Conservation (phyloP, 1,284 basidiomycete species). For the Ganoderma sinense region DNA sequence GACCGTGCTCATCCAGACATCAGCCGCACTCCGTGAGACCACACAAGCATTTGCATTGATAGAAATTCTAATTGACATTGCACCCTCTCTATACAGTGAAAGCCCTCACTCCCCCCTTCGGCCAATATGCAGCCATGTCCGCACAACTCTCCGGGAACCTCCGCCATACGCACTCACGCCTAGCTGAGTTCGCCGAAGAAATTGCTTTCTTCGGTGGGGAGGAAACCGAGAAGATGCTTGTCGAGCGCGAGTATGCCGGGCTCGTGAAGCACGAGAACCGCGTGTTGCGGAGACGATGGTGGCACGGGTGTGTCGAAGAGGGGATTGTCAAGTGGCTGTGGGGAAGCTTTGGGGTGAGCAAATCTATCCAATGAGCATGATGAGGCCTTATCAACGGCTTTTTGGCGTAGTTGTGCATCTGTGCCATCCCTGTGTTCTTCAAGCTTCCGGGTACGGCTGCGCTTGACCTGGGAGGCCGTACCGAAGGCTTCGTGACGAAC, state of each 20-base stretch:
- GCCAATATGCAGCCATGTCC: conserved; percentile 85
- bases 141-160: conserved; percentile 91
- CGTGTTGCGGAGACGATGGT: conserved; percentile 84
- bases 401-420: conserved; percentile 75
- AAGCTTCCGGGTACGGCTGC: conserved; percentile 77
- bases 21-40: conserved; percentile 78
- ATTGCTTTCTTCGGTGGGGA: conserved; percentile 94
- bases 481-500: conserved; percentile 96
- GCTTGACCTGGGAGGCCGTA: conserved; percentile 84
- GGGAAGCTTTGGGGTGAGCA: conserved; percentile 89
- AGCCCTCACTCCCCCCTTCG: conserved; percentile 92
- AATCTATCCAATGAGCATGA: background rate
- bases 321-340: conserved; percentile 98
- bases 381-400: conserved; percentile 14
- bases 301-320: conserved; percentile 94
- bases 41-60: background rate
- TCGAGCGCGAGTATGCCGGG: conserved; percentile 91
- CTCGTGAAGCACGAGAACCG: conserved; percentile 90
- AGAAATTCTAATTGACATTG: background rate
- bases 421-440: conserved; percentile 95
- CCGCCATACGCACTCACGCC: conserved; percentile 92
- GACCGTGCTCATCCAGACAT: conserved; percentile 85
- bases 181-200: conserved; percentile 94
- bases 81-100: conserved; percentile 60
- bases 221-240: conserved; percentile 90